Conservation (phyloP, 2,329 filamentous ascomycete species). For the Fusarium duplospermum region DNA sequence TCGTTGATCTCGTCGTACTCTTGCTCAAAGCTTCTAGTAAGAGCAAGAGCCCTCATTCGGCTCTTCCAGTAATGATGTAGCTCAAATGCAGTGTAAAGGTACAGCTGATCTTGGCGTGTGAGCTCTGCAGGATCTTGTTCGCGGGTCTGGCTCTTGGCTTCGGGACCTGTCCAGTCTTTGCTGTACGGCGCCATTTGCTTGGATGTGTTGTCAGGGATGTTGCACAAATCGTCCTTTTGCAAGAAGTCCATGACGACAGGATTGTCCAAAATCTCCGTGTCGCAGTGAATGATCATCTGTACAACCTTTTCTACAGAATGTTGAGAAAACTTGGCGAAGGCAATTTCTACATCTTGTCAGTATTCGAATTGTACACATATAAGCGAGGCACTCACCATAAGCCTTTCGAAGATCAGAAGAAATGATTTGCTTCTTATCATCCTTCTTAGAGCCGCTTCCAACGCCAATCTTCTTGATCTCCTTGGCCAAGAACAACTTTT, state of each 20-base stretch:
- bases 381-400: slow-evolving; percentile 68
- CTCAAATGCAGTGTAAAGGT: slow-evolving; percentile 91
- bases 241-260: slow-evolving; percentile 96
- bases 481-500: slow-evolving; percentile 97
- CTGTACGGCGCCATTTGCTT: slow-evolving; percentile 96
- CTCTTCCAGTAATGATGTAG: slow-evolving; percentile 99
- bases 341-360: slow-evolving; percentile 73
- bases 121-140: slow-evolving; percentile 90
- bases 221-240: slow-evolving; percentile 91
- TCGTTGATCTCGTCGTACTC: slow-evolving; percentile 93
- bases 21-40: slow-evolving; percentile 84
- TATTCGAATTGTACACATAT: neutral
- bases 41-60: slow-evolving; percentile 87
- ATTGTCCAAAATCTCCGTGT: slow-evolving; percentile 88
- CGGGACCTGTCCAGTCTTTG: slow-evolving; percentile 94
- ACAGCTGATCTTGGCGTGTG: slow-evolving; percentile 95
- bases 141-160: slow-evolving; percentile 79
- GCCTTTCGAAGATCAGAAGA: slow-evolving; percentile 89
- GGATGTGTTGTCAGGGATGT: slow-evolving; percentile 87
- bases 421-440: slow-evolving; percentile 98
- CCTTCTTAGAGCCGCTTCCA: slow-evolving; percentile 74
- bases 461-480: slow-evolving; percentile 90
- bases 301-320: slow-evolving; percentile 85
- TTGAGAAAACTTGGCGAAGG: slow-evolving; percentile 92
- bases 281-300: slow-evolving; percentile 95